A percentile compares a stretch with the other conserved stretches of the same genome.
These are phyloP conservation scores for Barbarea vulgaris DNA, from an alignment of 345 rosid genomes.

Conservation along the genomic window DNA sequence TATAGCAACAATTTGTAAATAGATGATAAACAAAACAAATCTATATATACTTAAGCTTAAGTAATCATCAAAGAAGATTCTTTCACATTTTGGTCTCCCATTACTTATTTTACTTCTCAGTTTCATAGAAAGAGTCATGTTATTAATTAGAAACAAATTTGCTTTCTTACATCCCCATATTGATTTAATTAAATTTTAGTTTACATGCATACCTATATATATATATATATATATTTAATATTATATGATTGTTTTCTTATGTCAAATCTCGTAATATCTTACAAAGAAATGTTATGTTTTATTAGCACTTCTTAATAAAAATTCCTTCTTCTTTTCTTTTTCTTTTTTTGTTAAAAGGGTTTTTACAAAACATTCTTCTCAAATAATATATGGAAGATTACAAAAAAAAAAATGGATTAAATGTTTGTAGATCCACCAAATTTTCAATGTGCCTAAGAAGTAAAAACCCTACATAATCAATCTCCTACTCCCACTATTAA, in stretches of 20 bases:
- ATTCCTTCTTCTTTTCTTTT: not conserved
- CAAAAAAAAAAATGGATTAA: not conserved
- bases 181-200: no score
- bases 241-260: not conserved
- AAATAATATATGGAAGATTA: not conserved
- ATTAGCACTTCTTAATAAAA: not conserved
- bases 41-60: not conserved
- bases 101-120: not conserved
- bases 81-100: not conserved
- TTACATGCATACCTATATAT: no score
- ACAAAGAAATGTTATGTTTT: no score
- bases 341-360: no score
- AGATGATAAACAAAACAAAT: not conserved
- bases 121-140: not conserved
- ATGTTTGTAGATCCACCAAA: not conserved
- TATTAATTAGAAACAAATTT: not conserved
- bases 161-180: not conserved
- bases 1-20: not conserved
- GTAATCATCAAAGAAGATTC: not conserved
- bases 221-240: no score
- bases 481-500: slow-evolving; percentile 16
- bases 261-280: not conserved
- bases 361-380: not conserved
- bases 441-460: slow-evolving; percentile 17
- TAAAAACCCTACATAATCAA: slow-evolving; percentile 1